Conservation (phyloP, 768 basidiomycete genomes). For the Plicaturopsis crispa region DNA sequence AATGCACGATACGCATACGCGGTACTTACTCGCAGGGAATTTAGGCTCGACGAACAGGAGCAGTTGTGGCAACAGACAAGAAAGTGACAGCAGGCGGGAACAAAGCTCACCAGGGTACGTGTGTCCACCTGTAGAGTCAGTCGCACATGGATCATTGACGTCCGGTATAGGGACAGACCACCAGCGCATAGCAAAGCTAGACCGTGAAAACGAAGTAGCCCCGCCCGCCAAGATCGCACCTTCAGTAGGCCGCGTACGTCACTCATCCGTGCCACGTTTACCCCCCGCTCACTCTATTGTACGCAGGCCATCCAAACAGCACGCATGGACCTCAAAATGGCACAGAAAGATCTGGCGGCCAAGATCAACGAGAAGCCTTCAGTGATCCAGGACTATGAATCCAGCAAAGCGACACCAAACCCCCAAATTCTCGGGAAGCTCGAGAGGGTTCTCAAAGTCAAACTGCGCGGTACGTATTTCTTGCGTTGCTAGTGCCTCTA, state of each 20-base stretch:
- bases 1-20: neutral
- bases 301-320: conserved; percentile 74
- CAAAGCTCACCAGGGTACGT: conserved; percentile 68
- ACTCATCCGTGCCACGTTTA: conserved; percentile 2
- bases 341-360: conserved; percentile 89
- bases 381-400: conserved; percentile 83
- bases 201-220: conserved; percentile 92
- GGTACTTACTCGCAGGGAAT: conserved; percentile 10
- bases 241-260: conserved; percentile 62
- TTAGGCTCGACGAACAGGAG: conserved; percentile 70
- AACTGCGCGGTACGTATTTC: conserved; percentile 69
- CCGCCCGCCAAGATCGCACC: conserved; percentile 77
- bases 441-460: conserved; percentile 79
- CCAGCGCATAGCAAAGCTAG: conserved; percentile 88
- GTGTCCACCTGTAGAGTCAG: conserved; percentile 1
- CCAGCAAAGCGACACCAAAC: conserved; percentile 81
- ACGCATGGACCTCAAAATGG: conserved; percentile 68
- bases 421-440: conserved; percentile 83
- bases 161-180: conserved; percentile 74
- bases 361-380: conserved; percentile 93
- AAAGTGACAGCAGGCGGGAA: conserved; percentile 62
- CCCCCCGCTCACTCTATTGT: conserved; percentile 6
- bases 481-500: neutral
- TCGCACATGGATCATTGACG: neutral
- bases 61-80: conserved; percentile 79